Conservation (phyloP, 2,329 filamentous ascomycete species). For the Nannizziopsis barbatae region DNA sequence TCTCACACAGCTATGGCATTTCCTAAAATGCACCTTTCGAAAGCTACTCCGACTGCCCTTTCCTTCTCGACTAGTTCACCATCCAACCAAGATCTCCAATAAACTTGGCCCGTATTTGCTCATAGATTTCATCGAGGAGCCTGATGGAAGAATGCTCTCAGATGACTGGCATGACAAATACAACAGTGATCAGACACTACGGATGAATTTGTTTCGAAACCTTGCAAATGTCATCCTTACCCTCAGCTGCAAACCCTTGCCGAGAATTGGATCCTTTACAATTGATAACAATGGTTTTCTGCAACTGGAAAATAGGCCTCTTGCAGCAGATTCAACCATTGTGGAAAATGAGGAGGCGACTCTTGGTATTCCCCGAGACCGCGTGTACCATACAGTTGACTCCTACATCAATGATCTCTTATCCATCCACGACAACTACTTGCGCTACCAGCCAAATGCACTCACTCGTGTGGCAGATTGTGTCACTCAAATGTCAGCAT, state of each 20-base stretch:
- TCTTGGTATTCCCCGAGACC: slow-evolving; percentile 18
- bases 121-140: slow-evolving; percentile 17
- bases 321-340: slow-evolving; percentile 19
- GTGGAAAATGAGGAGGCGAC: slow-evolving; percentile 22
- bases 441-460: slow-evolving; percentile 23
- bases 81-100: background rate
- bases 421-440: slow-evolving; percentile 21
- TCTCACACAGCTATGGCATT: background rate
- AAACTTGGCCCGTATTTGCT: slow-evolving; percentile 16
- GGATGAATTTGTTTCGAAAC: slow-evolving; percentile 18
- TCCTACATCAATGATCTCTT: slow-evolving; percentile 23
- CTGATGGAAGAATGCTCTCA: slow-evolving; percentile 20
- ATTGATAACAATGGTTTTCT: slow-evolving; percentile 22
- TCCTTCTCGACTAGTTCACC: background rate
- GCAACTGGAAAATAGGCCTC: slow-evolving; percentile 20
- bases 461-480: slow-evolving; percentile 1
- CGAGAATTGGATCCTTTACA: slow-evolving; percentile 27
- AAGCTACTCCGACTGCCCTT: background rate
- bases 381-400: slow-evolving; percentile 21
- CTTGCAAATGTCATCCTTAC: slow-evolving; percentile 17
- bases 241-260: slow-evolving; percentile 19
- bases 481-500: slow-evolving; percentile 15
- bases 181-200: slow-evolving; percentile 13
- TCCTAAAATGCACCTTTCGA: slow-evolving; percentile 2
- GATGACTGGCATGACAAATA: slow-evolving; percentile 17